Conservation (phyloP, 441 rosid genomes). For the Pelargonium cotyledonis region DNA sequence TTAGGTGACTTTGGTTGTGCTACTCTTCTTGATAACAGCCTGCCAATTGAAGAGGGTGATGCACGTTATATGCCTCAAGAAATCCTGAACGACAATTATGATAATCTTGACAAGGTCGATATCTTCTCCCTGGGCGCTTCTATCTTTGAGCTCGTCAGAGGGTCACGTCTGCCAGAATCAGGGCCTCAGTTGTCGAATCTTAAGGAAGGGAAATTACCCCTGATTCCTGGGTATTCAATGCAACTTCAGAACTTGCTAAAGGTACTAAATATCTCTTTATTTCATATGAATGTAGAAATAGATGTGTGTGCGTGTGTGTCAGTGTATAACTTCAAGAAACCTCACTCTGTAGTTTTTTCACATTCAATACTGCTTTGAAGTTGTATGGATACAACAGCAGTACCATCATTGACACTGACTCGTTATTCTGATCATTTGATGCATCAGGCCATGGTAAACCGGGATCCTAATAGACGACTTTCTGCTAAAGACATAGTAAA, state of each 20-base stretch:
- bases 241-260: constrained; percentile 79
- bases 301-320: too few species aligned
- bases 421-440: not conserved
- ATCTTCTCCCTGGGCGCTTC: constrained; percentile 79
- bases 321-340: not conserved
- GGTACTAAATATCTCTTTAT: constrained; percentile 35
- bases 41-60: constrained; percentile 92
- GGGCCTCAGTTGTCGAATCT: constrained; percentile 59
- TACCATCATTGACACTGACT: not conserved
- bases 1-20: constrained; percentile 98
- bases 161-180: constrained; percentile 65
- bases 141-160: constrained; percentile 69
- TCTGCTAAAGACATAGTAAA: not conserved
- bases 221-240: constrained; percentile 78
- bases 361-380: not conserved
- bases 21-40: constrained; percentile 65
- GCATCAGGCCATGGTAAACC: constrained; percentile 3
- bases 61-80: constrained; percentile 98
- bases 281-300: not conserved
- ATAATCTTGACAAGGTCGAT: constrained; percentile 83
- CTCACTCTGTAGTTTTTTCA: not conserved
- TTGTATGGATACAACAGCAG: not conserved
- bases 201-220: constrained; percentile 76
- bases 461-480: not conserved
- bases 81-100: constrained; percentile 73